phyloP scores from a whole-genome alignment of 2,329 filamentous ascomycete genomes.

The Aureobasidium sp. region DNA sequence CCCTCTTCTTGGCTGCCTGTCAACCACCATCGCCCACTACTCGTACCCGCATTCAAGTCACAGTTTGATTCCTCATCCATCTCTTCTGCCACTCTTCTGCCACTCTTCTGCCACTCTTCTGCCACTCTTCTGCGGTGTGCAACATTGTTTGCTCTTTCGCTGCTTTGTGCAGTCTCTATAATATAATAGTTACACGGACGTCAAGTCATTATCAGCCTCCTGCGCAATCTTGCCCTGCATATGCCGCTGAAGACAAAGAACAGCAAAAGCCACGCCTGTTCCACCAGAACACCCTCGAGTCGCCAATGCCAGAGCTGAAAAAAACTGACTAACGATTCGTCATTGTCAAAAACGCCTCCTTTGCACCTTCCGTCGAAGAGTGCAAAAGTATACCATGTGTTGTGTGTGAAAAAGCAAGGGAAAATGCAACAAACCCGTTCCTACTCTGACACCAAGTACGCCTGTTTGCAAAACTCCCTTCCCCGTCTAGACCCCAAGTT shows the following conservation, averaged over 20 bases:
- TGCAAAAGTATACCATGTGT: constrained; percentile 4
- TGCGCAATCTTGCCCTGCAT: constrained; percentile 8
- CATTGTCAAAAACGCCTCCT: constrained; percentile 5
- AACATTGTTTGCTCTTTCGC: constrained; percentile 5
- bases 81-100: no score
- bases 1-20: no score
- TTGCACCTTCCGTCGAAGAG: background rate
- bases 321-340: constrained; percentile 3
- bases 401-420: constrained; percentile 1
- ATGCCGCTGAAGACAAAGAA: constrained; percentile 2
- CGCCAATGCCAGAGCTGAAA: background rate
- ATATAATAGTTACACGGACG: constrained; percentile 16
- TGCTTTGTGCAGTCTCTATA: constrained; percentile 13
- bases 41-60: no score
- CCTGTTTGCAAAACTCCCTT: background rate
- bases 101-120: no score
- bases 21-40: no score
- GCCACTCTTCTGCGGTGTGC: constrained; percentile 3
- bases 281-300: background rate
- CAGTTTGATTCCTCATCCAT: no score
- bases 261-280: background rate
- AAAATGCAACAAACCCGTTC: constrained; percentile 4
- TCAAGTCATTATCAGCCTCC: constrained; percentile 16
- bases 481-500: background rate
- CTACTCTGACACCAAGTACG: background rate